These are phyloP conservation scores for Penicillium desertorum DNA, from an alignment of 495 filamentous ascomycete species.

Conservation along the genomic window DNA sequence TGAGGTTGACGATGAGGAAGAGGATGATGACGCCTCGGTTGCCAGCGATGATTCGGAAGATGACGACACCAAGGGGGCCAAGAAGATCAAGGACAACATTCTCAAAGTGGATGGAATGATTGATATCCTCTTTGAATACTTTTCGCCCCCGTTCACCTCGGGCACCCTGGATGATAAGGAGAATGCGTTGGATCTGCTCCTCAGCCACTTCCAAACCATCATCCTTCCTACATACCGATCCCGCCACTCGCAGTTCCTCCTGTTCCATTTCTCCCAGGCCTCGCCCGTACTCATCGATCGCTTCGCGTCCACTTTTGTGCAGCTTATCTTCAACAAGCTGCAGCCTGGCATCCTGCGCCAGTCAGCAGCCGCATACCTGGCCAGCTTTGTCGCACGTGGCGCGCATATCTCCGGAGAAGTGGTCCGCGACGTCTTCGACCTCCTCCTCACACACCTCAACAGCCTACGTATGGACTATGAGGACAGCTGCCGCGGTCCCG, in stretches of 20 bases:
- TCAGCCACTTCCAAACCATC: slow-evolving; percentile 77
- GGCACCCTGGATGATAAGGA: slow-evolving; percentile 45
- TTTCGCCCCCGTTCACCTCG: slow-evolving; percentile 65
- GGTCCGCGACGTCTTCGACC: slow-evolving; percentile 73
- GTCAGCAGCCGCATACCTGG: slow-evolving; percentile 86
- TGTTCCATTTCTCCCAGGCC: slow-evolving; percentile 89
- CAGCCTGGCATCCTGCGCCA: slow-evolving; percentile 70
- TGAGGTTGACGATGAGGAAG: slow-evolving; percentile 49
- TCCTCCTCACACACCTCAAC: slow-evolving; percentile 72
- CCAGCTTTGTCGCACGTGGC: slow-evolving; percentile 87
- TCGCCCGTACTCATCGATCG: slow-evolving; percentile 71
- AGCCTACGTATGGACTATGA: slow-evolving; percentile 64
- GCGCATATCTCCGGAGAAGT: slow-evolving; percentile 71
- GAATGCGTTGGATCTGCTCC: slow-evolving; percentile 65
- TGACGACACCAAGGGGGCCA: slow-evolving; percentile 48
- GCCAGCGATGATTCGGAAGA: slow-evolving; percentile 47
- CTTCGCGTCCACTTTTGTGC: slow-evolving; percentile 76
- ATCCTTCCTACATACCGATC: slow-evolving; percentile 87
- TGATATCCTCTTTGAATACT: slow-evolving; percentile 82
- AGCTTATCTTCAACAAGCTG: slow-evolving; percentile 61
- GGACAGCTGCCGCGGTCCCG: slow-evolving; percentile 70
- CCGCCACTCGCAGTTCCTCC: slow-evolving; percentile 82
- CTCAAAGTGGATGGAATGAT: slow-evolving; percentile 92
- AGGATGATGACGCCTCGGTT: slow-evolving; percentile 59
- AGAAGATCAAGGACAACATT: slow-evolving; percentile 73